Conservation (phyloP, 1,139 yeast genomes). For the Magnusiomyces clavatus region DNA sequence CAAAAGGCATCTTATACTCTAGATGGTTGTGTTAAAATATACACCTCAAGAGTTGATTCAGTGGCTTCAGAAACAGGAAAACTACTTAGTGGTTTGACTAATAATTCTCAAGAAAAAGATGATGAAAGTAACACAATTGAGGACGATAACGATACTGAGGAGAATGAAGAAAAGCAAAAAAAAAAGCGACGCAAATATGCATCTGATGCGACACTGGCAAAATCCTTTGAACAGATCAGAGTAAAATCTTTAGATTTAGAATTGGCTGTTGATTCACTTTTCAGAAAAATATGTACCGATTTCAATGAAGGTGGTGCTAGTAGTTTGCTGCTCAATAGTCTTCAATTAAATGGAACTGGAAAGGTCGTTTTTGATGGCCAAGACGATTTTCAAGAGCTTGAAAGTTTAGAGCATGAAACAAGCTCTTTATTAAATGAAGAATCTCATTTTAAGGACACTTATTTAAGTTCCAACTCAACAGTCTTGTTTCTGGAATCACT, state of each 20-base stretch:
- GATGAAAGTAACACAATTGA: conserved; percentile 22
- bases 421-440: background rate
- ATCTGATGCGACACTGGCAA: conserved; percentile 42
- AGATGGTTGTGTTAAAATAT: conserved; percentile 81
- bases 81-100: conserved; percentile 63
- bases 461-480: too few relatives aligned
- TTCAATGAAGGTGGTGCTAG: conserved; percentile 96
- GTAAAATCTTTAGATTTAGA: conserved; percentile 71
- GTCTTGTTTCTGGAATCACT: conserved; percentile 12
- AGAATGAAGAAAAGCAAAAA: conserved; percentile 19
- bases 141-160: conserved; percentile 28
- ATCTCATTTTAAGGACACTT: too few relatives aligned
- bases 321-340: conserved; percentile 66
- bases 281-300: conserved; percentile 81
- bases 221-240: conserved; percentile 50
- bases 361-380: conserved; percentile 54
- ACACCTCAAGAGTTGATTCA: conserved; percentile 81
- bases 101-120: conserved; percentile 17
- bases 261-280: conserved; percentile 75
- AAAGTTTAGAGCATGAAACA: conserved; percentile 17
- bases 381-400: conserved; percentile 16
- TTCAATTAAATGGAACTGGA: conserved; percentile 50
- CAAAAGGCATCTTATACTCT: conserved; percentile 73
- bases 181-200: conserved; percentile 19
- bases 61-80: conserved; percentile 89